Evolutionary conservation across 2,329 filamentous ascomycete genomes (phyloP).

Genomic region (Trichoderma sp.): DNA sequence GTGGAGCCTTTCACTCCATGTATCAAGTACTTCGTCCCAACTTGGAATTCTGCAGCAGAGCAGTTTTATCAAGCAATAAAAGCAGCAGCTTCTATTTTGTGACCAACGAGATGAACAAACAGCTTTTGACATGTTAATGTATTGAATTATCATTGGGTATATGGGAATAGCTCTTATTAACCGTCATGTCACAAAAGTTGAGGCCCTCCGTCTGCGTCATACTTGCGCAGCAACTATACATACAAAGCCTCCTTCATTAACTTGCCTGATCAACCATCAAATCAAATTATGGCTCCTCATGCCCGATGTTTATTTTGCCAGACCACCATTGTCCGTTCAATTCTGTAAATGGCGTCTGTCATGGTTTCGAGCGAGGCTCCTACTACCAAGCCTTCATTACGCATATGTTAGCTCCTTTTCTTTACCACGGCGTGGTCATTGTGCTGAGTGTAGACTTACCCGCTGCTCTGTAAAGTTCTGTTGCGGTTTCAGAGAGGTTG

Average conservation of each 20-base stretch:
- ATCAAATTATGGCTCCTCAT: background rate
- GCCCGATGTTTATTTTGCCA: slow-evolving; percentile 34
- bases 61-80: background rate
- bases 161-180: background rate
- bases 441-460: slow-evolving; percentile 29
- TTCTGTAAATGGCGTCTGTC: slow-evolving; percentile 41
- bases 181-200: too few relatives aligned
- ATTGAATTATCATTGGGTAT: too few relatives aligned
- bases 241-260: background rate
- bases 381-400: slow-evolving; percentile 31
- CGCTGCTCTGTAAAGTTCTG: slow-evolving; percentile 36
- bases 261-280: background rate
- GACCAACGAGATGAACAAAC: background rate
- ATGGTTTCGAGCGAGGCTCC: slow-evolving; percentile 39
- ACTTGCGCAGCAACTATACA: background rate
- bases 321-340: slow-evolving; percentile 38
- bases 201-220: background rate
- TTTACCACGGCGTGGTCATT: background rate
- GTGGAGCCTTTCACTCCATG: background rate
- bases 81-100: background rate
- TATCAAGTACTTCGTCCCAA: background rate
- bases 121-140: background rate
- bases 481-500: slow-evolving; percentile 36
- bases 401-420: background rate
- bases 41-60: background rate